These are phyloP conservation scores for Acanthamoeba culbertsoni DNA, from an alignment of 208 protist species.

Conservation along the genomic window DNA sequence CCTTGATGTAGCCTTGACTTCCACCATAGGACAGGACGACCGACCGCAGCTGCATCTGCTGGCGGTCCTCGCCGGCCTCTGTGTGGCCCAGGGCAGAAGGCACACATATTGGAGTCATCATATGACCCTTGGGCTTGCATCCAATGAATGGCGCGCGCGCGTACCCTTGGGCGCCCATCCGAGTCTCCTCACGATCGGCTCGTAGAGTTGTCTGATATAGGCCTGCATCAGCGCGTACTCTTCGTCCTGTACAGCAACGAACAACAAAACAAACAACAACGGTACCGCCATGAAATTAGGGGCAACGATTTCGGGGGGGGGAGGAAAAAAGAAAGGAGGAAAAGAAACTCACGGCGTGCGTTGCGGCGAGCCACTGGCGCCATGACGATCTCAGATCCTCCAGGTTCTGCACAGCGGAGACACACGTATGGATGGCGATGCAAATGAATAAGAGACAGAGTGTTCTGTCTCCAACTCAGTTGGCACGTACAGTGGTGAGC, in stretches of 20 bases:
- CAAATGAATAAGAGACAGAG: background rate
- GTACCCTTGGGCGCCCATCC: conserved; percentile 24
- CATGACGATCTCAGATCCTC: conserved; percentile 17
- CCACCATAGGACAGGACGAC: conserved; percentile 16
- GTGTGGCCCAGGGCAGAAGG: too few relatives aligned
- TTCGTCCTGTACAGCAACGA: background rate
- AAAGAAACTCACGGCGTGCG: background rate
- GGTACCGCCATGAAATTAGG: background rate
- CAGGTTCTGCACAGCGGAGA: background rate
- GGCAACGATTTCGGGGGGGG: background rate
- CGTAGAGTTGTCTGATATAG: background rate
- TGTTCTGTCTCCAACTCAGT: background rate
- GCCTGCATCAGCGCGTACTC: background rate
- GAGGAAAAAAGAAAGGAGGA: background rate
- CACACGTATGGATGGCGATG: background rate
- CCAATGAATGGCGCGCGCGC: too few relatives aligned
- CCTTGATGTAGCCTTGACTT: background rate
- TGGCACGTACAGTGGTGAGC: background rate
- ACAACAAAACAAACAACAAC: background rate
- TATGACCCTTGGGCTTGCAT: too few relatives aligned
- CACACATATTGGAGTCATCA: too few relatives aligned
- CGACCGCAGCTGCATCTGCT: background rate
- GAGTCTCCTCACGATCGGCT: background rate
- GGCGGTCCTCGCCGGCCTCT: background rate
- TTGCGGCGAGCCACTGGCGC: background rate